Evolutionary conservation across 2,329 filamentous ascomycete species (phyloP).

Genomic region (Diaporthe destruens): DNA sequence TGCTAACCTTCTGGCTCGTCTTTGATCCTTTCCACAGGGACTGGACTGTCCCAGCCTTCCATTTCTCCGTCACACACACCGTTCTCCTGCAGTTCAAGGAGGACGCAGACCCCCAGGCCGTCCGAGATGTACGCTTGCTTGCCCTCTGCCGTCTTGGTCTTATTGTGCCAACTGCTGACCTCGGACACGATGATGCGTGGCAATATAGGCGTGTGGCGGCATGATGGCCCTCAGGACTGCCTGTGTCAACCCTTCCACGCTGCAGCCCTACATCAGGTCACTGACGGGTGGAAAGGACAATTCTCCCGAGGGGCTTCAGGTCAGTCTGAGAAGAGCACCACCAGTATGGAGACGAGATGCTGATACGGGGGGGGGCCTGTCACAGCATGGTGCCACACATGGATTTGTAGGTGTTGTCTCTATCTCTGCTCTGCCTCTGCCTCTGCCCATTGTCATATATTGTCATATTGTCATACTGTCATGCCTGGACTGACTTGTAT

Average conservation of each 20-base stretch:
- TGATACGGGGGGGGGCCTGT: background rate
- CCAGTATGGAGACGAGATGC: background rate
- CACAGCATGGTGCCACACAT: conserved; percentile 16
- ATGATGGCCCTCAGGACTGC: conserved; percentile 64
- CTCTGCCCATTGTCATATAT: background rate
- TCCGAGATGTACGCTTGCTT: conserved; percentile 47
- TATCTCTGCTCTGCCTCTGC: too few relatives aligned
- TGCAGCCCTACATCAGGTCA: conserved; percentile 70
- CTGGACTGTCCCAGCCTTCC: conserved; percentile 25
- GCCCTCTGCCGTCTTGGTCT: too few relatives aligned
- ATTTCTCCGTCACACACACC: conserved; percentile 45
- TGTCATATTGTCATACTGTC: too few relatives aligned
- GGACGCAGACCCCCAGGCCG: conserved; percentile 46
- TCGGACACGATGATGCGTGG: background rate
- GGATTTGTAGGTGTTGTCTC: conserved; percentile 7
- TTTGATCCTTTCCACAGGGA: conserved; percentile 15
- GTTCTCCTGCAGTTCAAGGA: conserved; percentile 49
- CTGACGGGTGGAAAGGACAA: conserved; percentile 71
- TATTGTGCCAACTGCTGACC: background rate
- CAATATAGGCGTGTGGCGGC: conserved; percentile 47
- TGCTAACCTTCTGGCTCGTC: conserved; percentile 22
- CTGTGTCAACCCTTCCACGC: conserved; percentile 71
- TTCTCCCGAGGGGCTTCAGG: conserved; percentile 71
- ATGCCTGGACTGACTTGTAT: too few relatives aligned
- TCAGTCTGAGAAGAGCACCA: conserved; percentile 48